Percentiles rank a stretch among this genome's conserved stretches.
Conservation (phyloP, 2,329 filamentous ascomycete species). For the Colletotrichum sp. region DNA sequence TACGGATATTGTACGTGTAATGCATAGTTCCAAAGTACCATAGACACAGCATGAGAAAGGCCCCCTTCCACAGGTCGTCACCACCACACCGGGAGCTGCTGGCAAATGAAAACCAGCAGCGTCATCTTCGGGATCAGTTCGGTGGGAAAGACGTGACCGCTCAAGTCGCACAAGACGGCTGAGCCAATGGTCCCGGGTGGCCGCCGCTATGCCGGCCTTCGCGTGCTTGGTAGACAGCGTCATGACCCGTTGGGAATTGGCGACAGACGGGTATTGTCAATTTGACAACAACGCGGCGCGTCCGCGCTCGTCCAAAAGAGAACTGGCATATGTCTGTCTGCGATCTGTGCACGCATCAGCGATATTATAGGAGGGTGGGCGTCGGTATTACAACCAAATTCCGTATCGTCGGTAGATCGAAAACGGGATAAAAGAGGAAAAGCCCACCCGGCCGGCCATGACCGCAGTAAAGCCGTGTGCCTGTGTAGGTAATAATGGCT, state of each 20-base stretch:
- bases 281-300: neutral
- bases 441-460: neutral
- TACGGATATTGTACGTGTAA: neutral
- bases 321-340: neutral
- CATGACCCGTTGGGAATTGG: neutral
- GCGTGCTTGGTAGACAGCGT: neutral
- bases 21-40: neutral
- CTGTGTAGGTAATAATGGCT: neutral
- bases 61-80: neutral
- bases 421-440: conserved; percentile 7
- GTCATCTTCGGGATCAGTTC: neutral
- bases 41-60: neutral
- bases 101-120: neutral
- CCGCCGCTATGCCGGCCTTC: neutral
- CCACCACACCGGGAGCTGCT: neutral
- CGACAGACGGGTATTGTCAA: neutral
- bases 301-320: neutral
- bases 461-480: conserved; percentile 5
- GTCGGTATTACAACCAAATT: conserved; percentile 7
- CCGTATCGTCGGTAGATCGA: conserved; percentile 3
- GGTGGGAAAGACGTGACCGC: neutral
- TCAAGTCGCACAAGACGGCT: neutral
- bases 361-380: neutral
- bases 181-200: neutral
- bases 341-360: neutral